Conservation (phyloP, 2,329 filamentous ascomycete species). For the Aspergillus luchuensis region DNA sequence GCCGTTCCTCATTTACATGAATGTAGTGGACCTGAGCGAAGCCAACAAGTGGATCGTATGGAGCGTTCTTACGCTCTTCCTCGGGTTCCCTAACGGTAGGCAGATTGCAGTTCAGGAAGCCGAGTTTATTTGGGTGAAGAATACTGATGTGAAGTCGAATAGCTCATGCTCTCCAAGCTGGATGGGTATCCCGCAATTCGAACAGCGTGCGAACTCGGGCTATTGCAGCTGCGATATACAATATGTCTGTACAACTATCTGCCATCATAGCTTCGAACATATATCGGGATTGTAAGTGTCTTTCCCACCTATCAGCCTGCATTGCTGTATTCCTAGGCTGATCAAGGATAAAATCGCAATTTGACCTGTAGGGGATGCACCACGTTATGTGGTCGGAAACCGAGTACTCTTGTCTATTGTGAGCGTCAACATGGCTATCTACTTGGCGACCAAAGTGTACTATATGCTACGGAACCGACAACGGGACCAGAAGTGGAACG, state of each 20-base stretch:
- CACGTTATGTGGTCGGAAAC: slow-evolving; percentile 58
- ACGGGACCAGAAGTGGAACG: slow-evolving; percentile 34
- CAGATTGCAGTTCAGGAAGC: background rate
- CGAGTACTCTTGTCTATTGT: slow-evolving; percentile 53
- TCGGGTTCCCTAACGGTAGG: slow-evolving; percentile 53
- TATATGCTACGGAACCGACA: slow-evolving; percentile 34
- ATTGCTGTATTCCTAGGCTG: background rate
- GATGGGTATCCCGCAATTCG: slow-evolving; percentile 43
- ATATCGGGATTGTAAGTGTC: slow-evolving; percentile 32
- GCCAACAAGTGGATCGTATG: slow-evolving; percentile 56
- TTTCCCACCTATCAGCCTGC: background rate
- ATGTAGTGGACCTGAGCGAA: slow-evolving; percentile 47
- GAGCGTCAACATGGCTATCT: slow-evolving; percentile 43
- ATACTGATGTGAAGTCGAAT: background rate
- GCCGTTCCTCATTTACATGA: slow-evolving; percentile 55
- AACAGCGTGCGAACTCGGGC: slow-evolving; percentile 43
- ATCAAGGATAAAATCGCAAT: slow-evolving; percentile 33
- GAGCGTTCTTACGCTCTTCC: slow-evolving; percentile 54
- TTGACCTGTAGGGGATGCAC: slow-evolving; percentile 50
- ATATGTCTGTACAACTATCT: slow-evolving; percentile 42
- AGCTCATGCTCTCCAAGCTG: slow-evolving; percentile 57
- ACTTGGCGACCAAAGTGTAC: slow-evolving; percentile 43
- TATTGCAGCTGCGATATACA: slow-evolving; percentile 42
- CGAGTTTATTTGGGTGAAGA: background rate
- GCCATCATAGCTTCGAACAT: slow-evolving; percentile 41